Base-by-base conservation (phyloP, 352 stramenopile species). In the Phytophthora ramorum region DNA sequence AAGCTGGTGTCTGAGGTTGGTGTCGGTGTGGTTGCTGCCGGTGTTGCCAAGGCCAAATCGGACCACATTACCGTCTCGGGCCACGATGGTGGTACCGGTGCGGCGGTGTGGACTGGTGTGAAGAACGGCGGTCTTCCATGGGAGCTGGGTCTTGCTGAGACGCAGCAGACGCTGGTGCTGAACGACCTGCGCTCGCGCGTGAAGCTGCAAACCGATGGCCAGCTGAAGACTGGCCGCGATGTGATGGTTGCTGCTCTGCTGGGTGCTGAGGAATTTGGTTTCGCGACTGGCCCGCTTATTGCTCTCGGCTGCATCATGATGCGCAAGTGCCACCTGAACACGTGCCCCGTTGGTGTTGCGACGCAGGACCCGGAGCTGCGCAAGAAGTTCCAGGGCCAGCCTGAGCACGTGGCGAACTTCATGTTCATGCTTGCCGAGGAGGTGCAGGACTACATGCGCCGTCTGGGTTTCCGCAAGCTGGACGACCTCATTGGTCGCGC, bases 241-340 rank as follows among this genome's bases (percentile, higher is more conserved):
- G 92, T 98, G 26, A 92, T 92, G 14, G 97, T 99, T 66, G 96
- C 96, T 37, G 95, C 91, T 62, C 76, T 98, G 51, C 82, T 99
- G 51, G 96, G 96, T 66, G 96, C 96, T 45, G 96, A 99, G 78
- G 96, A 99, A 83, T 98, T 92, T 56, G 96, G 94, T n/a, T 98
- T 99, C 69, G 90, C 91, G 8, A 99, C 96, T 12, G 93, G 89
- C 55, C 95, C 96, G 24, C 76, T 99, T 13, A 98, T 99, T 69
- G 92, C 95, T 34, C 91, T 99, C 59, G 96, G 97, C 41, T 99
- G 97, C 71, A 98, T 99, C 62, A 99, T 99, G 96, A 99, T 99
- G 95, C 85, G 96, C 52, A 99, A 99, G 74, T 97, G 90, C 69
- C 97, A 99, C 79, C 85, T 98, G 66, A 99, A 99, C 79, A 99